These are phyloP conservation scores for Cymbopogon citratus DNA, from an alignment of 176 grass and related monocot genomes.

Conservation along the genomic window DNA sequence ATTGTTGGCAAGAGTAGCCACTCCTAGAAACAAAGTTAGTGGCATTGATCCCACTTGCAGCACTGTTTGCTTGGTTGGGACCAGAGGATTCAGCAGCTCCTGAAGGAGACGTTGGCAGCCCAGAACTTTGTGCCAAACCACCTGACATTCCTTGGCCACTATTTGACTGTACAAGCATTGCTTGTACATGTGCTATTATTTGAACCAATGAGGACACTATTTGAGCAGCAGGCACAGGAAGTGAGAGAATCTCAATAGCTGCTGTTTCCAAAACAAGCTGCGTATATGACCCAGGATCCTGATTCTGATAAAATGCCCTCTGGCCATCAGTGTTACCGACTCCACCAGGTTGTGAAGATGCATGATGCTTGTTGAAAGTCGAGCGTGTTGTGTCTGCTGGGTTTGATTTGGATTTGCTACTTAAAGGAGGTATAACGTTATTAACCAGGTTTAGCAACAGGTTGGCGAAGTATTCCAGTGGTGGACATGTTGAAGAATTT, in stretches of 20 bases:
- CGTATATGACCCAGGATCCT: constrained; percentile 96
- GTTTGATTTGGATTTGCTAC: constrained; percentile 76
- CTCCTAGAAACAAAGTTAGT: constrained; percentile 89
- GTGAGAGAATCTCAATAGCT: constrained; percentile 93
- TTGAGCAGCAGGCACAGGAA: constrained; percentile 64
- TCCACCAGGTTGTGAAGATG: constrained; percentile 53
- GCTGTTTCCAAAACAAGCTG: constrained; percentile 98
- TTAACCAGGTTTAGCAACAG: constrained; percentile 89
- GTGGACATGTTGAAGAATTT: constrained; percentile 62
- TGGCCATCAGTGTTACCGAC: constrained; percentile 54
- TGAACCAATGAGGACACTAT: constrained; percentile 87
- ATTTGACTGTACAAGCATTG: constrained; percentile 80
- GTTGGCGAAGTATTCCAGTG: constrained; percentile 89
- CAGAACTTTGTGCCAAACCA: constrained; percentile 63
- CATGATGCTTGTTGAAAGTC: constrained; percentile 52
- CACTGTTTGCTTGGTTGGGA: constrained; percentile 45
- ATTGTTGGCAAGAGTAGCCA: constrained; percentile 81
- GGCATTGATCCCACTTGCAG: constrained; percentile 59
- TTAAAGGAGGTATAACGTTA: constrained; percentile 95
- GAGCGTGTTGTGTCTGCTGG: constrained; percentile 40
- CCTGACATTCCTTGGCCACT: constrained; percentile 59
- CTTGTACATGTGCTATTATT: constrained; percentile 80
- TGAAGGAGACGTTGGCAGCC: constrained; percentile 74
- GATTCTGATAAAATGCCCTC: constrained; percentile 96
- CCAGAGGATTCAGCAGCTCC: constrained; percentile 52